Base-by-base conservation (phyloP, 2,329 filamentous ascomycete genomes). In the Arthroderma uncinatum region DNA sequence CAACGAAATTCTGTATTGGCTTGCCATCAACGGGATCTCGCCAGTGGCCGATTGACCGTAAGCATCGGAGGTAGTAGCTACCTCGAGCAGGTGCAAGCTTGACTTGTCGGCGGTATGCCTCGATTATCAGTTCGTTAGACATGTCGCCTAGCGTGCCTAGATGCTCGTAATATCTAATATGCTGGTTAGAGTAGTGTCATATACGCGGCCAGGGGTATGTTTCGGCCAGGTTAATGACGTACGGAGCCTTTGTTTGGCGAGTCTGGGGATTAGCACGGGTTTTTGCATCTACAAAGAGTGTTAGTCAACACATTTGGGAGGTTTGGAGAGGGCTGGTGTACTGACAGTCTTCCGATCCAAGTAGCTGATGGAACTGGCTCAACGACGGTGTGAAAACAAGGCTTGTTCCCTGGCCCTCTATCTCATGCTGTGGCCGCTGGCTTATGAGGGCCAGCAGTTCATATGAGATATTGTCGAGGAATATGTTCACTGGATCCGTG, bases 121-220 rank as follows among this genome's bases (percentile, higher is more conserved):
- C 85, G 28, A 77, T 70, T 16, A 89, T 70, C n/a, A 84, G 70
- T 0, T 72, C 65, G 64, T 86, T 82, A 4, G 80, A 77, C 67
- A 87, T 86, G 64, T 85, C 79, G 39, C 79, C 76, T 7, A 82
- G 67, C 12, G 78, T 77, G 21, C 85, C 85, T 21, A 89, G 72
- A 61, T 82, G 80, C 53, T 82, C 80, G 66, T 84, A 86, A 62
- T 78, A 74, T 42, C 76, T 76, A 64, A n/a, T 9, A 37, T 23
- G 12, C 33, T 54, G 7, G 40, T 54, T 56, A 52, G 52, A 44
- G 37, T 5, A 23, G 50, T 10, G n/a, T 23, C 12, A 10, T 37
- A n/a, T 53, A 37, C 5, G 25, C 21, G 0, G 16, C 6, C 9
- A 3, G 3, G 25, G 4, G n/a, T 14, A 30, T 30, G 28, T 30